Evolutionary conservation across 768 basidiomycete genomes (phyloP), one percentile per base, ranked within the genome.

Genomic region (Goffeauzyma gilvescens): DNA sequence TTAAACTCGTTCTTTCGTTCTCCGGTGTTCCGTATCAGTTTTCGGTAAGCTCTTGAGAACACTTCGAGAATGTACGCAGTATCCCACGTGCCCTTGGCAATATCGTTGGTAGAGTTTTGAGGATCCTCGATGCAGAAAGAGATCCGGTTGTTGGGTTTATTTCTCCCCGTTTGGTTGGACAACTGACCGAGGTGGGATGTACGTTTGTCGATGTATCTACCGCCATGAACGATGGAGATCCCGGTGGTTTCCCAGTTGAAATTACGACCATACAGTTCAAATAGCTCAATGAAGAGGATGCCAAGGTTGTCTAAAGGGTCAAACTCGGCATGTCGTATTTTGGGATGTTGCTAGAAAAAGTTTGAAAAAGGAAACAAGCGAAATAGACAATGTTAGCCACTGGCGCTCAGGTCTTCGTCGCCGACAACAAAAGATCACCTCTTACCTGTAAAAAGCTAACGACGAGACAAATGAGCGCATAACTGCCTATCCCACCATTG

Each of bases 221-320:
- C 93, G 3, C 87, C 84, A 26, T 82, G 73, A 30, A 79, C 72
- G 17, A 96, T 61, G 10, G 84, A 86, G 50, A 98, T 83, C 7
- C 90, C 90, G 14, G 79, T 75, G 55, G 82, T 76, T 41, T 79
- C 74, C 52, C 85, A 93, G 62, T 89, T 87, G 72, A 95, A 96
- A 60, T 76, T 76, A 37, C 71, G 68, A 13, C 89, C 90, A 60
- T 96, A 96, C 10, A 90, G 69, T 68, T 96, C 89, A 57, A 96
- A 93, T 60, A 96, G 95, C 64, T 98, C 93, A 70, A 95, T 74
- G 33, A 93, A 72, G 42, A 98, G 67, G n/a, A 89, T 81, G 2
- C 93, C 93, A 8, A 96, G 69, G 56, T 96, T 96, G 54, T 73
- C 69, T 51, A 77, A 75, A 0, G 86, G 75, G 52, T 89, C 76